These are phyloP conservation scores for Schoenoplectus tabernaemontani DNA, from an alignment of 202 grass and related monocot genomes.

Conservation along the genomic window DNA sequence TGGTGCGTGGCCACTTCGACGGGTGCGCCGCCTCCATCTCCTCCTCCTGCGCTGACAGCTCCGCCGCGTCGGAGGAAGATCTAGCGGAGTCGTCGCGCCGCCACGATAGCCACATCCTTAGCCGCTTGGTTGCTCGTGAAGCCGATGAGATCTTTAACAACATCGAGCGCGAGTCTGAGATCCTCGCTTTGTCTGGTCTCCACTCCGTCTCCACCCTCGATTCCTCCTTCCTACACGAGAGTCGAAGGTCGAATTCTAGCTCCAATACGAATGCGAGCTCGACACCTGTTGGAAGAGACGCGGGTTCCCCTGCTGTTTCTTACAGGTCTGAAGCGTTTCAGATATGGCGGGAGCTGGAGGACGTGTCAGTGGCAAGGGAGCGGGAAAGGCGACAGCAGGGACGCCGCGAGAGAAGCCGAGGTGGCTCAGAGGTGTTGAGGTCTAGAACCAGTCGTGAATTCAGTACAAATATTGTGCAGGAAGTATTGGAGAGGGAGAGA, in stretches of 20 bases:
- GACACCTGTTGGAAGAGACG: background rate
- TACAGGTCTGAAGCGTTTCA: slow-evolving; percentile 65
- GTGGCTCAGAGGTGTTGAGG: slow-evolving; percentile 15
- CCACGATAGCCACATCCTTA: slow-evolving; percentile 62
- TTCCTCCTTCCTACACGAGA: slow-evolving; percentile 41
- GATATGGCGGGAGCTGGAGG: slow-evolving; percentile 98
- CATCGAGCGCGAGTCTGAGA: slow-evolving; percentile 93
- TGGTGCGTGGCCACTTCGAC: slow-evolving; percentile 87
- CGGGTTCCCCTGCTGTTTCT: background rate
- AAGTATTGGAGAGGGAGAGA: slow-evolving; percentile 27
- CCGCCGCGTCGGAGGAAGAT: slow-evolving; percentile 20
- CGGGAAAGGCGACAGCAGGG: slow-evolving; percentile 25
- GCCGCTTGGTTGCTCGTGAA: slow-evolving; percentile 87
- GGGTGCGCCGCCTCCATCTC: slow-evolving; percentile 45
- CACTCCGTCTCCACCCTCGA: slow-evolving; percentile 86
- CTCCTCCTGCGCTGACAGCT: slow-evolving; percentile 45
- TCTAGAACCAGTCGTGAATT: slow-evolving; percentile 22
- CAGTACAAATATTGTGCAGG: slow-evolving; percentile 12
- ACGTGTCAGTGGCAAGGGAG: slow-evolving; percentile 23
- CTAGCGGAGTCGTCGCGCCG: slow-evolving; percentile 57
- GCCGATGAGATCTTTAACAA: slow-evolving; percentile 94
- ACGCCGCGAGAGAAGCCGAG: slow-evolving; percentile 18
- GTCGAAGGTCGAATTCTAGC: background rate
- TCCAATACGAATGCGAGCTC: slow-evolving; percentile 4
- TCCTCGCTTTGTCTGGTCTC: slow-evolving; percentile 74